phyloP scores from a whole-genome alignment of 208 protist genomes.

The Crithidia bombi region DNA sequence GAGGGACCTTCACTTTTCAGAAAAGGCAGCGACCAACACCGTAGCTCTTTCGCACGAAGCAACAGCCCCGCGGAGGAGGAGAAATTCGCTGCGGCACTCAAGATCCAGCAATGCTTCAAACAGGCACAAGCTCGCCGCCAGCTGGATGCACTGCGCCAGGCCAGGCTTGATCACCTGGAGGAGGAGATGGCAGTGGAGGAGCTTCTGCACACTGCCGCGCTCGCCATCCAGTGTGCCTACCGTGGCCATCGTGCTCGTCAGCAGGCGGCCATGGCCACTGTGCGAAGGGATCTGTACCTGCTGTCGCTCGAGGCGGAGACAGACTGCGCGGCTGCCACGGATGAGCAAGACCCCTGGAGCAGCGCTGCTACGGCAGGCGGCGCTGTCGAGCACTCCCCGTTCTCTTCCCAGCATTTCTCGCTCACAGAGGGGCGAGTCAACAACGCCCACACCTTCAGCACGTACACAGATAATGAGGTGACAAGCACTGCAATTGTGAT shows the following conservation, averaged over 20 bases:
- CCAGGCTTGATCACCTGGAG: slow-evolving; percentile 16
- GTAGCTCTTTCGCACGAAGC: too few relatives aligned
- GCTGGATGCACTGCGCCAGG: slow-evolving; percentile 20
- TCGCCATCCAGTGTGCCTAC: slow-evolving; percentile 52
- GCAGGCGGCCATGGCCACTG: slow-evolving; percentile 29
- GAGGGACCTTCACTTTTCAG: too few relatives aligned
- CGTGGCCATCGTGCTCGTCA: slow-evolving; percentile 50
- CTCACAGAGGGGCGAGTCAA: background rate
- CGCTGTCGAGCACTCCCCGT: background rate
- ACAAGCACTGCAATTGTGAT: slow-evolving; percentile 26
- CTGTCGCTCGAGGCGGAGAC: slow-evolving; percentile 18
- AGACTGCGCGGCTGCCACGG: slow-evolving; percentile 10
- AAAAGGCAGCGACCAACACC: background rate
- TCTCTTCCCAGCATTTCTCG: background rate
- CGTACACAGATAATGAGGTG: background rate
- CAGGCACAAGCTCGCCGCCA: background rate
- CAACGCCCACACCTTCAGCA: background rate
- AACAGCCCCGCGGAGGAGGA: background rate
- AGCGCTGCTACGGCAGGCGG: background rate
- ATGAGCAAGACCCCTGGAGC: slow-evolving; percentile 1
- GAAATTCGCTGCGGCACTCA: slow-evolving; percentile 29
- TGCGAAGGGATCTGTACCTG: slow-evolving; percentile 30
- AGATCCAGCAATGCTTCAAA: slow-evolving; percentile 35
- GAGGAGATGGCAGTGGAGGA: slow-evolving; percentile 39
- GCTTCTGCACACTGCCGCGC: slow-evolving; percentile 41